Conservation (phyloP, 78 protist genomes). For the Bodo saltans region DNA sequence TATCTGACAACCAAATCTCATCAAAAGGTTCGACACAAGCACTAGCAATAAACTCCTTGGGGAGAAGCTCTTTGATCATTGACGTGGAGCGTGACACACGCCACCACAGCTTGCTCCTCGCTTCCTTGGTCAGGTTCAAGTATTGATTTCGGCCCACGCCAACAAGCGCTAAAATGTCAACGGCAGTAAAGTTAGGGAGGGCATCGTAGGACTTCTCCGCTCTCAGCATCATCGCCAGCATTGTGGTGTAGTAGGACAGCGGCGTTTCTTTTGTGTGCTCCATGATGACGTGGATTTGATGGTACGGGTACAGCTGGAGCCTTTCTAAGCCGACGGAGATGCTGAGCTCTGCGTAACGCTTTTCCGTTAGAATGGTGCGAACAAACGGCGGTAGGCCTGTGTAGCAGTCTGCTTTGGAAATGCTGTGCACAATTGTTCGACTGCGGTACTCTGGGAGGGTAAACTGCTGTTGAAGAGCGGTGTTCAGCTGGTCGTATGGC, state of each 20-base stretch:
- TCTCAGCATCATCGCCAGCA: constrained; percentile 30
- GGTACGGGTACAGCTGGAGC: constrained; percentile 69
- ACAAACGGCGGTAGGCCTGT: too few relatives aligned
- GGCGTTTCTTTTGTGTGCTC: constrained; percentile 21
- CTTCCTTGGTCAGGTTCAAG: constrained; percentile 49
- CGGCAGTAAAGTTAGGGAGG: constrained; percentile 79
- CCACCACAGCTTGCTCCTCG: constrained; percentile 28
- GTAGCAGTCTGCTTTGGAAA: too few relatives aligned
- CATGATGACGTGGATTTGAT: constrained; percentile 37
- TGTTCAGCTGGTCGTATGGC: too few relatives aligned
- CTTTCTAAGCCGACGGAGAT: too few relatives aligned
- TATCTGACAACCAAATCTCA: not conserved
- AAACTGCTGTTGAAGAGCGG: too few relatives aligned
- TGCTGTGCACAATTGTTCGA: too few relatives aligned
- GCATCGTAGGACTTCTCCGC: constrained; percentile 54
- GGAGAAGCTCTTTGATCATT: not conserved
- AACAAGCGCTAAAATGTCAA: constrained; percentile 46
- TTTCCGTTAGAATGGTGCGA: too few relatives aligned
- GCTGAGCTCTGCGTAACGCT: too few relatives aligned
- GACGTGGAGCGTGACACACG: not conserved
- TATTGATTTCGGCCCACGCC: constrained; percentile 73
- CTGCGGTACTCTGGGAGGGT: too few relatives aligned
- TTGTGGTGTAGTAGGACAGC: constrained; percentile 43
- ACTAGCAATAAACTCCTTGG: not conserved
- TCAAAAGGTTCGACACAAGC: not conserved